Evolutionary conservation across 768 basidiomycete species (phyloP), one percentile per base, ranked within the genome.

Genomic region (Botryobasidium botryosum): DNA sequence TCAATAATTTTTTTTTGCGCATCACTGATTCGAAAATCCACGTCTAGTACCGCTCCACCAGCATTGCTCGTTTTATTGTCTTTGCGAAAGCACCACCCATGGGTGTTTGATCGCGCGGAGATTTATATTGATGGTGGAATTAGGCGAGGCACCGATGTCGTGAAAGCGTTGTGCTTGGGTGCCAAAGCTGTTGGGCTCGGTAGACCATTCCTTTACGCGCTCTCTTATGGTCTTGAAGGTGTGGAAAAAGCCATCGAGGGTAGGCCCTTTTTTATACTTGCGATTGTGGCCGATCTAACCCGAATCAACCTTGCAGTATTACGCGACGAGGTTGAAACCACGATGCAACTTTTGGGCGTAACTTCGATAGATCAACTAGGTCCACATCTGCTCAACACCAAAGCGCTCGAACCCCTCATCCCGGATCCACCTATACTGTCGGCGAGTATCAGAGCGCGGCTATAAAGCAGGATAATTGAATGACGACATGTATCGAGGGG

Each of bases 81-180:
- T 15, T 26, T 44, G 17, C 43, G 43, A 25, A 13, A 26, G 10
- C 35, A 59, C 35, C 56, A 58, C 29, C 61, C 62, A 2, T 48
- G 53, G 15, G 40, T 63, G 8, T 61, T 63, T 43, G 40, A 53
- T 41, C 23, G 29, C 20, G 40, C 64, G 42, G 63, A 66, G 31
- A 79, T 94, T 3, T 91, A 86, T 55, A 75, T 92, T 36, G 88
- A 94, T 54, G 88, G 88, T 60, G 82, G 82, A 12, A 63, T 84
- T 21, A 66, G 69, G 39, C 71, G 87, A 39, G 87, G 87, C 13
- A 88, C 85, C 47, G 88, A 91, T 62, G 77, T 90, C 13, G 62
- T 94, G 39, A 94, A 92, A 60, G 88, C 88, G 0, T 62, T 92
- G 7, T 91, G 86, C 56, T 66, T 94, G 6, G 62, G 62, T 6